Percentiles rank a stretch among this genome's conserved stretches.
These are phyloP conservation scores for Pseudogymnoascus sp. DNA, from an alignment of 2,329 filamentous ascomycete species.

Conservation along the genomic window DNA sequence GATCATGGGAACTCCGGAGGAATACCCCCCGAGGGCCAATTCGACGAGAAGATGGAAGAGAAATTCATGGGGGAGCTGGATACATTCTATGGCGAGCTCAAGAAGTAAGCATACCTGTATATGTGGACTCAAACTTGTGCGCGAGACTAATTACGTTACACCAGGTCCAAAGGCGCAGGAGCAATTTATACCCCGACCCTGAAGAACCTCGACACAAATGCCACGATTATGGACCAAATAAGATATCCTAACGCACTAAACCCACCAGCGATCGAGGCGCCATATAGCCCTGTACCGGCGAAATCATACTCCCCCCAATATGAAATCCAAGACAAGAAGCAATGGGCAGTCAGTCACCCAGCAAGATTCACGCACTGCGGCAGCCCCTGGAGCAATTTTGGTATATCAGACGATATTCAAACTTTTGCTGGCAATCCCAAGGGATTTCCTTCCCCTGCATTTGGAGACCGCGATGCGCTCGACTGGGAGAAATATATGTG, in stretches of 20 bases:
- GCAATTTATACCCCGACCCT: constrained; percentile 53
- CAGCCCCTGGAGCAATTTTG: constrained; percentile 43
- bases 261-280: constrained; percentile 30
- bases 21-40: neutral
- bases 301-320: constrained; percentile 60
- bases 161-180: constrained; percentile 40
- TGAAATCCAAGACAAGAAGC: constrained; percentile 57
- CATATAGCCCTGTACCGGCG: constrained; percentile 41
- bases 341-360: constrained; percentile 50
- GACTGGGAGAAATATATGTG: constrained; percentile 57
- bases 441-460: constrained; percentile 51
- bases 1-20: neutral
- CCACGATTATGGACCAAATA: constrained; percentile 28
- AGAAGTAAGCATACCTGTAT: constrained; percentile 26
- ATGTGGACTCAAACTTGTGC: constrained; percentile 16
- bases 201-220: constrained; percentile 37
- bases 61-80: constrained; percentile 35
- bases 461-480: constrained; percentile 56
- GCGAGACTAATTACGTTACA: constrained; percentile 12
- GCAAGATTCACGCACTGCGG: constrained; percentile 57
- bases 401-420: constrained; percentile 50
- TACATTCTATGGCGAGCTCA: constrained; percentile 23
- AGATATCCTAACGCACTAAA: constrained; percentile 29
- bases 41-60: constrained; percentile 12
- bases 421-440: constrained; percentile 56